phyloP scores from a whole-genome alignment of 768 basidiomycete species.

The Cystofilobasidium ferigula region DNA sequence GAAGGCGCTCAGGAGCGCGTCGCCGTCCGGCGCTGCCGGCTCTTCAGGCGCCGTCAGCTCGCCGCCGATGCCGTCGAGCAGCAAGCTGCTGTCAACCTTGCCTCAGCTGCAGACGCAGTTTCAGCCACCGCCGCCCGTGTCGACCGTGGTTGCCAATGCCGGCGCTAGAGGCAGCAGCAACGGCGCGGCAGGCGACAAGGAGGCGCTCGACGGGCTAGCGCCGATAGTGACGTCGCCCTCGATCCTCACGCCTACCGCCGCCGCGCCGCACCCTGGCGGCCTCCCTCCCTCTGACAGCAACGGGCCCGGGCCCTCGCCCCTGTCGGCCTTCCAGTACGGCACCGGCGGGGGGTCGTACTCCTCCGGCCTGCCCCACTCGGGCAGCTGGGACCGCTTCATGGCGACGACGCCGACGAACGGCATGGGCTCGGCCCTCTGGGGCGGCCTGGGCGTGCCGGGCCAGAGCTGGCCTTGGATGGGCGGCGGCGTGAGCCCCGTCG shows the following conservation, averaged over 20 bases:
- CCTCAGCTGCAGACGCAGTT: conserved; percentile 12
- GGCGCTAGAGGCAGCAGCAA: neutral
- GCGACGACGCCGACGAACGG: conserved; percentile 7
- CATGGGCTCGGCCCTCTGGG: conserved; percentile 9
- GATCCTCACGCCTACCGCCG: neutral
- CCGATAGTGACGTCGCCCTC: neutral
- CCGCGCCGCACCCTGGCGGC: neutral
- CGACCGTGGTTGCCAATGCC: neutral
- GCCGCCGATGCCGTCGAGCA: neutral
- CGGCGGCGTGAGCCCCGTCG: neutral
- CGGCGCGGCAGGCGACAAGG: neutral
- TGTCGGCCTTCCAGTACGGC: conserved; percentile 2
- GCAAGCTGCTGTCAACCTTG: conserved; percentile 1
- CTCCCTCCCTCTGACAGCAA: neutral
- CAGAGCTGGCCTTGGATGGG: conserved; percentile 2
- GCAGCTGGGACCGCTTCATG: too few species aligned
- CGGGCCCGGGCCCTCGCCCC: neutral
- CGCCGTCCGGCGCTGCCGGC: neutral
- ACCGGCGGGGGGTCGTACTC: neutral
- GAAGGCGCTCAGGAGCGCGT: conserved; percentile 3
- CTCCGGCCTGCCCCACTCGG: too few species aligned
- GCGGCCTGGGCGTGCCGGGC: neutral
- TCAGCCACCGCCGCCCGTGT: neutral
- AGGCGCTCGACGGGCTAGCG: neutral
- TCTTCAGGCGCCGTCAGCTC: neutral